Base-by-base conservation (phyloP, 768 basidiomycete species). In the Cystofilobasidium ferigula region DNA sequence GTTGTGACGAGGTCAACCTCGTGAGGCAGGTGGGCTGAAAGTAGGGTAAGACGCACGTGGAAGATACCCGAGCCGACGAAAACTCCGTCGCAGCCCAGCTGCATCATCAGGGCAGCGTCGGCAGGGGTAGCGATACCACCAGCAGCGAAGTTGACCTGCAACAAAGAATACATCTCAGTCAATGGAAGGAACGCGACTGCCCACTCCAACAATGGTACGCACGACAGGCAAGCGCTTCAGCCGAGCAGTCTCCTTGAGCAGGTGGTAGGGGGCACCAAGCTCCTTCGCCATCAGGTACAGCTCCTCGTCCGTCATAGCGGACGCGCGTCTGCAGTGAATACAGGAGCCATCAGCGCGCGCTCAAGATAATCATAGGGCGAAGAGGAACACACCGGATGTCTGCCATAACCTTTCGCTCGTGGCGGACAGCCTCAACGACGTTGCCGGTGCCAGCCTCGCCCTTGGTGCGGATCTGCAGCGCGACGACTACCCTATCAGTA, bases 71-170 rank as follows among this genome's bases (percentile, higher is more conserved):
- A 95, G 43, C 94, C 94, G 68, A 99, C 94, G 71, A 99, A 99
- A 36, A 99, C 94, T 88, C 74, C 64, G 63, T 69, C 61, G 61
- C 67, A 20, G 57, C 28, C 91, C 40, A 98, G 83, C 74, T 94
- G 91, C 93, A 98, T 98, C 94, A 97, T 95, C 69, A 97, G 77
- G 4, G 95, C 95, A 20, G 94, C 94, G 76, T 99, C 94, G 70
- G 89, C 91, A 84, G 76, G 74, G 20, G 73, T 75, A 6, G 73
- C 63, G 61, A 68, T 82, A 61, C 92, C 92, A 64, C 92, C 93
- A 63, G 93, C 94, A 20, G 92, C 92, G 76, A 99, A 98, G 77
- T 88, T 93, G 69, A 62, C 57, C 47, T 36, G 26, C 38, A 18
- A 16, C 22, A 57, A 10, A 22, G 30, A 28, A 8, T 48, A 12